Percentiles rank a stretch among this genome's conserved stretches.
phyloP scores from a whole-genome alignment of 495 filamentous ascomycete species.

The Tuber aestivum region DNA sequence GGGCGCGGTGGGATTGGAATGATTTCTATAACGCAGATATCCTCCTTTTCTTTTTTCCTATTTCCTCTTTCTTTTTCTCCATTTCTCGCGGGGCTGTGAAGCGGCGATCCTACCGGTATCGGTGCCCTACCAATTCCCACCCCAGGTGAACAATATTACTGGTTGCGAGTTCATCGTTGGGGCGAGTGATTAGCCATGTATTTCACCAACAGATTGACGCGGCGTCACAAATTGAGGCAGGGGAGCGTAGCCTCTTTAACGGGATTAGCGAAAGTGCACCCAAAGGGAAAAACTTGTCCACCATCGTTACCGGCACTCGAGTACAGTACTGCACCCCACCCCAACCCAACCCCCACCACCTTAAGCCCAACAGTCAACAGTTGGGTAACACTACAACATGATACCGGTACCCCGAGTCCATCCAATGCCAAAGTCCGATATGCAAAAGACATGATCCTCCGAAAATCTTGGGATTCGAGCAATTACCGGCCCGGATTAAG shows the following conservation, averaged over 20 bases:
- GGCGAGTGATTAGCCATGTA: neutral
- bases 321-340: neutral
- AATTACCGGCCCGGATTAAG: neutral
- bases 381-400: neutral
- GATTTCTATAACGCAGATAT: neutral
- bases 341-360: neutral
- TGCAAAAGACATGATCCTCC: neutral
- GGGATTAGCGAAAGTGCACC: neutral
- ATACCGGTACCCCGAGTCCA: neutral
- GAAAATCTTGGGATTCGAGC: neutral
- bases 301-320: neutral
- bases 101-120: neutral
- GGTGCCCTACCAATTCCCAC: neutral
- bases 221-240: too few species aligned
- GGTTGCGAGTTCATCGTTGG: neutral
- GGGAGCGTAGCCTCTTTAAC: neutral
- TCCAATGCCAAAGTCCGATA: neutral
- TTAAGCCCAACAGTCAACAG: neutral
- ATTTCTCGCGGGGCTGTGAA: neutral
- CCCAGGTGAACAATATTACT: neutral
- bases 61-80: neutral
- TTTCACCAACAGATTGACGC: neutral
- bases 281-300: neutral
- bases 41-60: neutral
- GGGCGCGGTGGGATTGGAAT: neutral